These are phyloP conservation scores for Hemileia vastatrix DNA, from an alignment of 1,284 basidiomycete species.

Conservation along the genomic window DNA sequence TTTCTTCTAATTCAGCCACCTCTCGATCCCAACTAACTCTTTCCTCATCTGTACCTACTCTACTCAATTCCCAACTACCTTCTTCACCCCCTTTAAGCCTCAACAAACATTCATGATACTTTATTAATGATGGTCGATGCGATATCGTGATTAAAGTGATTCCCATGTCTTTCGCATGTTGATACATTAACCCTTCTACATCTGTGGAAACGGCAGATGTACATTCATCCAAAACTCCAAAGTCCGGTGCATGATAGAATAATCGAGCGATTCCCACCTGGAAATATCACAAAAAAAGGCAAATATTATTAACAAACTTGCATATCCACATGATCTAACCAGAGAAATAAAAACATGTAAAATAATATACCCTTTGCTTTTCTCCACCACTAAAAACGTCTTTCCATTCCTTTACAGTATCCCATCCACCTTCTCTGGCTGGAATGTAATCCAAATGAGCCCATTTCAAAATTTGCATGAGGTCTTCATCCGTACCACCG, in stretches of 20 bases:
- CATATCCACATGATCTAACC: not conserved
- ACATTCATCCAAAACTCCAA: conserved; percentile 63
- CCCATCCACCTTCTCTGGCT: conserved; percentile 77
- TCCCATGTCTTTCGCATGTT: conserved; percentile 78
- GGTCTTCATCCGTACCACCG: conserved; percentile 58
- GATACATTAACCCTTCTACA: conserved; percentile 92
- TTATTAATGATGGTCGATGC: conserved; percentile 65
- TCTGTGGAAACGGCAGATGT: conserved; percentile 94
- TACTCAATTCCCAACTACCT: conserved; percentile 59
- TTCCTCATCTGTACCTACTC: conserved; percentile 61
- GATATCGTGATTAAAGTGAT: conserved; percentile 85
- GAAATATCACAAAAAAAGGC: conserved; percentile 18
- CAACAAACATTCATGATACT: conserved; percentile 71
- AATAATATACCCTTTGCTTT: conserved; percentile 67
- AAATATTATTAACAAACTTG: not conserved
- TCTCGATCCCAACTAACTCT: conserved; percentile 55
- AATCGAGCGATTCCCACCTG: conserved; percentile 76
- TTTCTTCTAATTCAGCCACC: conserved; percentile 43
- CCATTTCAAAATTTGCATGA: conserved; percentile 63
- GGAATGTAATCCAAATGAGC: conserved; percentile 81
- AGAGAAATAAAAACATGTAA: not conserved
- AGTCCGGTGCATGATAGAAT: conserved; percentile 67
- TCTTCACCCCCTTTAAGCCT: conserved; percentile 59
- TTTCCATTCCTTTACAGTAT: conserved; percentile 86
- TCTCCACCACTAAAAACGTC: conserved; percentile 85